Percentiles rank a stretch among this genome's conserved stretches.
These are phyloP conservation scores for Medicago lupulina DNA, from an alignment of 306 rosid species.

Conservation along the genomic window DNA sequence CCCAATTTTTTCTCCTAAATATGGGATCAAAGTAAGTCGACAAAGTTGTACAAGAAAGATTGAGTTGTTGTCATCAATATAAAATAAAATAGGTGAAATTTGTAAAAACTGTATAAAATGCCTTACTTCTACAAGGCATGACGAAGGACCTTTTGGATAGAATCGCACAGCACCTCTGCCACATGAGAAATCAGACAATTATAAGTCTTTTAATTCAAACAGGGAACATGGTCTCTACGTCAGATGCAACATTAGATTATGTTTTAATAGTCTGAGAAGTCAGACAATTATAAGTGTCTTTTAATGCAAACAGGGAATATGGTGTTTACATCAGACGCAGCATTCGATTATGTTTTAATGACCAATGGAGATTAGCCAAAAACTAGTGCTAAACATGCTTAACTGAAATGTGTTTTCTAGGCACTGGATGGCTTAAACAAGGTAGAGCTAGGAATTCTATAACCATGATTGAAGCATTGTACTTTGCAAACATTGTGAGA, in stretches of 20 bases:
- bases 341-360: constrained; percentile 9
- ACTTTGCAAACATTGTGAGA: constrained; percentile 28
- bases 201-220: constrained; percentile 36
- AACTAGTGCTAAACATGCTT: constrained; percentile 23
- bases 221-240: constrained; percentile 9
- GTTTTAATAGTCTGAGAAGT: constrained; percentile 36
- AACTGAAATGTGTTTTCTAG: constrained; percentile 5
- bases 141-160: constrained; percentile 86
- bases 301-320: constrained; percentile 12
- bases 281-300: constrained; percentile 47
- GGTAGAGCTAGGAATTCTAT: constrained; percentile 26
- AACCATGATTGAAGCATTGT: constrained; percentile 28
- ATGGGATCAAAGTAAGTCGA: constrained; percentile 36
- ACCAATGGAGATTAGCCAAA: constrained; percentile 6
- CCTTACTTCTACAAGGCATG: constrained; percentile 86
- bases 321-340: not conserved
- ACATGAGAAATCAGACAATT: constrained; percentile 45
- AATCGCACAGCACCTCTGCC: constrained; percentile 98
- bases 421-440: constrained; percentile 30
- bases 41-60: not conserved
- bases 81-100: constrained; percentile 11
- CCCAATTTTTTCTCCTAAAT: not conserved
- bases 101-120: constrained; percentile 35
- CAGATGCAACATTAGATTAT: not conserved
- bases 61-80: not conserved